These are phyloP conservation scores for Cladophialophora yegresii DNA, from an alignment of 2,329 filamentous ascomycete genomes.

Conservation along the genomic window DNA sequence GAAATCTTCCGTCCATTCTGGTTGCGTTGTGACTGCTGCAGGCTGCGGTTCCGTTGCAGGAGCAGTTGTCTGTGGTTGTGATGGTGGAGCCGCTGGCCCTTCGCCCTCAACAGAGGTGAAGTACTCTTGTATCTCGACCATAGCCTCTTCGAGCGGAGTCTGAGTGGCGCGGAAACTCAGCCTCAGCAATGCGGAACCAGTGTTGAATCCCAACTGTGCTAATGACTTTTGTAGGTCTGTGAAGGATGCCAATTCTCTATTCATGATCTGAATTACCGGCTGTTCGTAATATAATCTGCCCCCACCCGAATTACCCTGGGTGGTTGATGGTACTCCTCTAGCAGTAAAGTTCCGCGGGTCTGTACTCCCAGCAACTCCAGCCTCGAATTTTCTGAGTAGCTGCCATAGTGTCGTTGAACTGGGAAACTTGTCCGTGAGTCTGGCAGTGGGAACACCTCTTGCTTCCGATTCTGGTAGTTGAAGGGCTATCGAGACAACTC, in stretches of 20 bases:
- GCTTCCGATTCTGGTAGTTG: slow-evolving; percentile 76
- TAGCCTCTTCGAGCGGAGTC: slow-evolving; percentile 79
- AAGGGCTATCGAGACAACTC: slow-evolving; percentile 83
- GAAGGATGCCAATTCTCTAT: slow-evolving; percentile 74
- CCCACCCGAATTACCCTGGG: slow-evolving; percentile 56
- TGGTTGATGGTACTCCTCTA: slow-evolving; percentile 68
- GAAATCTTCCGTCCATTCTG: slow-evolving; percentile 25
- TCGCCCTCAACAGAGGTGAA: slow-evolving; percentile 29
- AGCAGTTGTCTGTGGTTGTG: slow-evolving; percentile 5
- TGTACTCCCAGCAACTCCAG: slow-evolving; percentile 63
- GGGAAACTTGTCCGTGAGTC: slow-evolving; percentile 80
- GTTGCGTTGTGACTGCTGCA: slow-evolving; percentile 22
- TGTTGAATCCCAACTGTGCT: slow-evolving; percentile 81
- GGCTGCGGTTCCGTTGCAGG: slow-evolving; percentile 20
- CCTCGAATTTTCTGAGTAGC: slow-evolving; percentile 86
- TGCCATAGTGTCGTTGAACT: slow-evolving; percentile 89
- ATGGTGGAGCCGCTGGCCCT: slow-evolving; percentile 8
- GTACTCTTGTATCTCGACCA: slow-evolving; percentile 75
- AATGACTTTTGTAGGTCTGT: slow-evolving; percentile 85
- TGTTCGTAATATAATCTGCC: slow-evolving; percentile 86
- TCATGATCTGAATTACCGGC: slow-evolving; percentile 81
- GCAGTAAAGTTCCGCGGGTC: slow-evolving; percentile 76
- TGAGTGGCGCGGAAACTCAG: slow-evolving; percentile 75
- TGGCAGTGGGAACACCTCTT: slow-evolving; percentile 61
- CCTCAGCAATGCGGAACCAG: slow-evolving; percentile 75